Base-by-base conservation (phyloP, 352 stramenopile species). In the Paralagenidium karlingii region DNA sequence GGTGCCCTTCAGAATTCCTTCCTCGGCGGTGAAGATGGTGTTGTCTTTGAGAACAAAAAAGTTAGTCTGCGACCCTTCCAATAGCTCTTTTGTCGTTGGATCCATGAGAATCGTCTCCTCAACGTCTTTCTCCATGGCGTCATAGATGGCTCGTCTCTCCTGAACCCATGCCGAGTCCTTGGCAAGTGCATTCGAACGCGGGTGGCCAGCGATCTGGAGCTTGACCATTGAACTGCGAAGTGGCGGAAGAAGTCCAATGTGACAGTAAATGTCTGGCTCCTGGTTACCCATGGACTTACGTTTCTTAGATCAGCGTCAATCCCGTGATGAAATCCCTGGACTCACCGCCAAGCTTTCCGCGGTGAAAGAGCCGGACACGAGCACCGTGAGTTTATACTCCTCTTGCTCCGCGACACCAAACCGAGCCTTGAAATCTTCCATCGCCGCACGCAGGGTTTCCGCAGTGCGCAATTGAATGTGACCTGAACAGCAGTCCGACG, bases 91-190 rank as follows among this genome's bases (percentile, higher is more conserved):
- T 19, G 63, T 76, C 2, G 30, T 38, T 21, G 69, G 76, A n/a
- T 90, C 73, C 76, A 88, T 82, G 34, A 85, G 63, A n/a, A 82
- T 74, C 51, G 86, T 65, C 47, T 90, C 76, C 47, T 90, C 76
- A 22, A 82, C 68, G 43, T 83, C 65, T 4, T 47, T 41, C 15
- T 64, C 45, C 48, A 90, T 67, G 24, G 47, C 55, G 29, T 82
- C 69, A 41, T 90, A 90, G 44, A 90, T 78, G 27, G 40, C 54
- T 46, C 82, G 79, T 22, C 76, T 69, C 30, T 90, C 69, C 15
- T 55, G 71, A 38, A 85, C 64, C 76, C 76, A 90, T 0, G 46
- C 63, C 27, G 75, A 80, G 47, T 87, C 76, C 37, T 90, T 90
- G 0, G 68, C 71, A 3, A 47, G 34, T n/a, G 73, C 69, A 41